Percentiles rank a stretch among this genome's conserved stretches.
Conservation (phyloP, 2,329 filamentous ascomycete genomes). For the Alternaria viburni region DNA sequence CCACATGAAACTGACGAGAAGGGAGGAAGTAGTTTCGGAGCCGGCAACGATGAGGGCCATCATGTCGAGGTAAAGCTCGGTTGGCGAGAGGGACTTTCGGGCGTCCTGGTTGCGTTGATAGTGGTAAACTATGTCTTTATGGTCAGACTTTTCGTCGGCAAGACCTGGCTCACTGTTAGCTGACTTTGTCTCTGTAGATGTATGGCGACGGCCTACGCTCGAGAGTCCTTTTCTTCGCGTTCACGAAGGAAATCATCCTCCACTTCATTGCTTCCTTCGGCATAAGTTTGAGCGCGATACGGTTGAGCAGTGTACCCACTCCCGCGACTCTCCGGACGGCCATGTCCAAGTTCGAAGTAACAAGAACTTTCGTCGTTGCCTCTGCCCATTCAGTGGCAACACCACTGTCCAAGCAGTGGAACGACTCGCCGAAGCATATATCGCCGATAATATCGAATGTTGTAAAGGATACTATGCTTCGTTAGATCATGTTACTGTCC, state of each 20-base stretch:
- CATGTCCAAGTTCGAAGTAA: neutral
- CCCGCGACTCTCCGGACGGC: neutral
- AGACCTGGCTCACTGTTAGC: neutral
- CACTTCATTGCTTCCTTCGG: neutral
- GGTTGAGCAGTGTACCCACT: neutral
- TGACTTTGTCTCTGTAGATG: neutral
- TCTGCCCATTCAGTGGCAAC: neutral
- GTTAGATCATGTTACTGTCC: neutral
- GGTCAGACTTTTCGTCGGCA: neutral
- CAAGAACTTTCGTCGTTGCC: neutral
- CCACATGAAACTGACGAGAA: neutral
- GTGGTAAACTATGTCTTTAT: neutral
- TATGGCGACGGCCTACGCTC: neutral
- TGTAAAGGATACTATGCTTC: neutral
- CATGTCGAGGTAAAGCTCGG: neutral
- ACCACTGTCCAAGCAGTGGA: neutral
- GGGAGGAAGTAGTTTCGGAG: neutral
- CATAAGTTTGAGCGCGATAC: neutral
- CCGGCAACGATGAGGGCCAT: neutral
- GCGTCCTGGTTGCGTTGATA: neutral
- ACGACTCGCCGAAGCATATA: neutral
- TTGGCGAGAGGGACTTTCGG: neutral
- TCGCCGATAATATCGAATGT: slow-evolving; percentile 2
- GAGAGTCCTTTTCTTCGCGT: neutral
- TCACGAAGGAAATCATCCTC: neutral